Conservation (phyloP, 805 yeast species). For the Saturnispora silvae region DNA sequence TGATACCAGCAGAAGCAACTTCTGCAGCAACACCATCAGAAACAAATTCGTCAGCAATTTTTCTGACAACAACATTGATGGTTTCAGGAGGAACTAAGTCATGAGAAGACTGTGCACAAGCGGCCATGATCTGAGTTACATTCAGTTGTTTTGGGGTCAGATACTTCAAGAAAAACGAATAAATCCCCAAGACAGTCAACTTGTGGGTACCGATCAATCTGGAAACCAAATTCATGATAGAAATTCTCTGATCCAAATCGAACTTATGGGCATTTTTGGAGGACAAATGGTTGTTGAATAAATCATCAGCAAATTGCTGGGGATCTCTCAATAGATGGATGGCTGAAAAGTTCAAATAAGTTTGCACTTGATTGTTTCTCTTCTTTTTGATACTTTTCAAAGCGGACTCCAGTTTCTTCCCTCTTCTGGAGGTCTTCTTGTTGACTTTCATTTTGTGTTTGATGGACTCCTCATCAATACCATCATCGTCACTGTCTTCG, state of each 20-base stretch:
- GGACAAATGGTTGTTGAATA: constrained; percentile 63
- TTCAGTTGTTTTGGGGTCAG: constrained; percentile 89
- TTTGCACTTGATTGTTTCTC: constrained; percentile 43
- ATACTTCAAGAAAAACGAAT: constrained; percentile 80
- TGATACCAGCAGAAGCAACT: constrained; percentile 96
- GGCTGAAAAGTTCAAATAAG: constrained; percentile 85
- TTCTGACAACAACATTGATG: constrained; percentile 67
- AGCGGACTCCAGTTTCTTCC: constrained; percentile 70
- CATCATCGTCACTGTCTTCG: constrained; percentile 55
- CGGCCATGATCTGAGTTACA: constrained; percentile 95
- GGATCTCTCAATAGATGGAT: constrained; percentile 92
- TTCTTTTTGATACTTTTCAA: constrained; percentile 55
- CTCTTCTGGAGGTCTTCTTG: constrained; percentile 71
- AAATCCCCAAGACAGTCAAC: constrained; percentile 78
- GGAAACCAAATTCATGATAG: constrained; percentile 78
- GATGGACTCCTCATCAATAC: constrained; percentile 58
- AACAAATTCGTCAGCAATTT: constrained; percentile 94
- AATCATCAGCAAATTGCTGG: constrained; percentile 88
- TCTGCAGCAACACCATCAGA: constrained; percentile 97
- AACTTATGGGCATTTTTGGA: constrained; percentile 61
- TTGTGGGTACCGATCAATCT: constrained; percentile 92
- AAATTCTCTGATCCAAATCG: constrained; percentile 79
- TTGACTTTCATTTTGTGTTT: constrained; percentile 77
- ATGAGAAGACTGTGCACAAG: constrained; percentile 93
- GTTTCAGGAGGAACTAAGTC: constrained; percentile 96